A percentile compares a stretch with the other conserved stretches of the same genome.
phyloP scores from a whole-genome alignment of 2,329 filamentous ascomycete species.

The Nothophoma quercina region DNA sequence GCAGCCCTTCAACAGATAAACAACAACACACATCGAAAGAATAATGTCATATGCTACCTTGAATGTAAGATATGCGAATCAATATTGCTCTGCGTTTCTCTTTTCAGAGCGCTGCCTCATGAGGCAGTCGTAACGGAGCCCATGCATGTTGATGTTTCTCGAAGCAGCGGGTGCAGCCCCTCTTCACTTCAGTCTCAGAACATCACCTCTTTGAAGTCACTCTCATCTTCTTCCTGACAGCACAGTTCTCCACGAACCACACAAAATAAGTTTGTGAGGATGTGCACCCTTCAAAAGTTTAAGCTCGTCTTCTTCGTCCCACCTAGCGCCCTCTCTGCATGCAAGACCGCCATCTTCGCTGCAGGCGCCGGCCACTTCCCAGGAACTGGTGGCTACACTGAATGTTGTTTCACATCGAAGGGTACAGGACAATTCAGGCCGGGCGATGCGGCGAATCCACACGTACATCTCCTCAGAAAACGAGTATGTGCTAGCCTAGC shows the following conservation, averaged over 20 bases:
- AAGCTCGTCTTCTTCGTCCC: constrained; percentile 58
- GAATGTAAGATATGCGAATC: too few species aligned
- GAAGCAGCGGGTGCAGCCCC: constrained; percentile 1
- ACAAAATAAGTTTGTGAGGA: neutral
- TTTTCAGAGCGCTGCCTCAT: neutral
- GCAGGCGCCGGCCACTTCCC: constrained; percentile 56
- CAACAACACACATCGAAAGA: too few species aligned
- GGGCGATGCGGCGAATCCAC: constrained; percentile 66
- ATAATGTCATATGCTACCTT: too few species aligned
- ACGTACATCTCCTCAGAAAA: constrained; percentile 36
- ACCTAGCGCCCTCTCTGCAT: constrained; percentile 42
- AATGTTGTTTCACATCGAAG: constrained; percentile 52
- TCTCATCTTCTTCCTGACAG: too few species aligned
- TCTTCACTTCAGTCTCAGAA: neutral
- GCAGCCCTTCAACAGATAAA: too few species aligned
- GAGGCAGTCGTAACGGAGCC: neutral
- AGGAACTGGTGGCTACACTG: constrained; percentile 52
- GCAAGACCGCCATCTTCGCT: constrained; percentile 56
- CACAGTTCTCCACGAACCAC: too few species aligned
- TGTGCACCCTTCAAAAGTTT: constrained; percentile 37
- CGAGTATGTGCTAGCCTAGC: neutral
- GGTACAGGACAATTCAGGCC: constrained; percentile 74
- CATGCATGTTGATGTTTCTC: neutral
- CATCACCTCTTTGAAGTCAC: too few species aligned
- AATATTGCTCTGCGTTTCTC: too few species aligned